Evolutionary conservation across 2,329 filamentous ascomycete species (phyloP).

Genomic region (Botryotinia globosa): DNA sequence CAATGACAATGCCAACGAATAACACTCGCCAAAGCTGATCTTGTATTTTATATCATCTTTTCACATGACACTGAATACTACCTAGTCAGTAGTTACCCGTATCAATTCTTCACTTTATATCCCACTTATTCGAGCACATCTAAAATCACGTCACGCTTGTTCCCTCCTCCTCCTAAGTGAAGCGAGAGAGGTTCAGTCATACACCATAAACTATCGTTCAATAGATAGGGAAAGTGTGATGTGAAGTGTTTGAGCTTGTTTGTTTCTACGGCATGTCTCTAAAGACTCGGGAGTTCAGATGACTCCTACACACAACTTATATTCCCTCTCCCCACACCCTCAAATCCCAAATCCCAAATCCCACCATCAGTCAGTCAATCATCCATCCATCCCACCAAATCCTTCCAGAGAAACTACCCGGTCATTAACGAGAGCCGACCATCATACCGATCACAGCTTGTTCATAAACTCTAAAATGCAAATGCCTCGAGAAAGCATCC

Average conservation of each 20-base stretch:
- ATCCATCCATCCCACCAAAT: background rate
- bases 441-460: background rate
- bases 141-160: background rate
- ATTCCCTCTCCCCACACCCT: background rate
- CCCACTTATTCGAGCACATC: background rate
- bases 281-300: background rate
- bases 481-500: background rate
- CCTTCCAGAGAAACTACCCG: background rate
- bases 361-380: background rate
- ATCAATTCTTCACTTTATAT: background rate
- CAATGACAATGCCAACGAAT: background rate
- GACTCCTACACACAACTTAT: background rate
- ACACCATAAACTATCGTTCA: background rate
- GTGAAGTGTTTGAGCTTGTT: background rate
- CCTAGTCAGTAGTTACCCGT: background rate
- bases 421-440: background rate
- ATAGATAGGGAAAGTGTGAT: background rate
- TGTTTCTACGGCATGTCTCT: background rate
- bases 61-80: conserved; percentile 3
- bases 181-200: background rate
- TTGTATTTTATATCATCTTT: background rate
- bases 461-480: background rate
- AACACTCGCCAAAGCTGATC: background rate
- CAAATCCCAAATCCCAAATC: background rate
- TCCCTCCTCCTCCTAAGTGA: background rate